Base-by-base conservation (phyloP, 371 early-diverging fungal species). In the Nematocida parisii region DNA sequence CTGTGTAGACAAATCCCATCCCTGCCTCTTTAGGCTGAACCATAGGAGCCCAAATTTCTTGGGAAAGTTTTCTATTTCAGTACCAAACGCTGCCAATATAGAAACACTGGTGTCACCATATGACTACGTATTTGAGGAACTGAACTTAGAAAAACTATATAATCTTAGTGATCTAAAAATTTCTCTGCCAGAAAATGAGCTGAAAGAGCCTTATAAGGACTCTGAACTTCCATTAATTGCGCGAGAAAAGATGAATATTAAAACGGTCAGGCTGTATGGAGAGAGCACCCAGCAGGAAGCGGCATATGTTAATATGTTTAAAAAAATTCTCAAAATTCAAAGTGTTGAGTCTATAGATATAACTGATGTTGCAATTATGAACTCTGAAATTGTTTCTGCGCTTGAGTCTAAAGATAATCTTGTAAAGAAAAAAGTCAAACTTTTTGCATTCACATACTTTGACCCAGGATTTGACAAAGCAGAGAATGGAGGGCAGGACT, bases 231-330 rank as follows among this genome's bases (percentile, higher is more conserved):
- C 64, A 6, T 9, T 9, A 5, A 20, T n/a, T 58, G 11, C 71
- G 7, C 54, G 50, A 56, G 33, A 56, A 33, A 24, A 11, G 9
- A 60, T 60, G 61, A 4, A 44, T n/a, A 39, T 77, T 4, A 5
- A 33, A 15, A 70, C 57, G 7, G 80, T 58, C 22, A 39, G 80
- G 9, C 62, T 77, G 45, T 50, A 42, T 55, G 80, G 80, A 27
- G 54, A 60, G 1, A 33, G 24, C 61, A n/a, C 3, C 7, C 7
- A 22, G 61, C 42, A 42, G 18, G 50, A 50, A 20, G 9, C 54
- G 5, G 52, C 80, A 4, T 46, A 77, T 60, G 6, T 68, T 13
- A 42, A 67, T 42, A 77, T 77, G 80, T 61, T 77, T 40, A 67
- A 77, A 40, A 77, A 77, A 42, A 22, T 62, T 11, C 44, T 77